These are phyloP conservation scores for Petrea volubilis DNA, from an alignment of 257 asterid species.

Conservation along the genomic window DNA sequence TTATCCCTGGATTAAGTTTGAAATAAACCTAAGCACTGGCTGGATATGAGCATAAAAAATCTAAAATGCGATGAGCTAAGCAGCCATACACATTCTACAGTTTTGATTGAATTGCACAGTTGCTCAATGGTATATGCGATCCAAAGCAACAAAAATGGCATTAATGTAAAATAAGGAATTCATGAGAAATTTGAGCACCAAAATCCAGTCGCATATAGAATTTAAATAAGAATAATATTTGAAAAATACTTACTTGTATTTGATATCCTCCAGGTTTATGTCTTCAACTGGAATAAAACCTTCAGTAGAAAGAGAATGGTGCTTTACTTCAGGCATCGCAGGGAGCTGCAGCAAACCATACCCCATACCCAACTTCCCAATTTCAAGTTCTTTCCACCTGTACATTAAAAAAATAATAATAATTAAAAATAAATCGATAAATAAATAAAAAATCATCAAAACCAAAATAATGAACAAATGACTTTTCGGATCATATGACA, in stretches of 20 bases:
- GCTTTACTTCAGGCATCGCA: constrained; percentile 81
- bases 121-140: background rate
- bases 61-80: background rate
- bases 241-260: constrained; percentile 63
- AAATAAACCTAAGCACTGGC: background rate
- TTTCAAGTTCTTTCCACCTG: constrained; percentile 98
- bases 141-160: background rate
- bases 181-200: background rate
- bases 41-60: background rate
- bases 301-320: constrained; percentile 72
- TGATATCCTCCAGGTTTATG: constrained; percentile 70
- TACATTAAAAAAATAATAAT: background rate
- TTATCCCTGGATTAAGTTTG: constrained; percentile 62
- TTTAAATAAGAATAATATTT: background rate
- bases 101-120: too few relatives aligned
- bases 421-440: too few relatives aligned
- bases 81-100: too few relatives aligned
- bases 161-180: too few relatives aligned
- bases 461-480: background rate
- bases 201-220: constrained; percentile 1
- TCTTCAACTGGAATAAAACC: constrained; percentile 75
- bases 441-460: background rate
- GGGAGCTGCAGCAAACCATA: constrained; percentile 92
- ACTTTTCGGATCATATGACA: constrained; percentile 12
- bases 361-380: constrained; percentile 96